Evolutionary conservation across 1,139 yeast genomes (phyloP).

Genomic region (Barnettozyma hawaiiensis): DNA sequence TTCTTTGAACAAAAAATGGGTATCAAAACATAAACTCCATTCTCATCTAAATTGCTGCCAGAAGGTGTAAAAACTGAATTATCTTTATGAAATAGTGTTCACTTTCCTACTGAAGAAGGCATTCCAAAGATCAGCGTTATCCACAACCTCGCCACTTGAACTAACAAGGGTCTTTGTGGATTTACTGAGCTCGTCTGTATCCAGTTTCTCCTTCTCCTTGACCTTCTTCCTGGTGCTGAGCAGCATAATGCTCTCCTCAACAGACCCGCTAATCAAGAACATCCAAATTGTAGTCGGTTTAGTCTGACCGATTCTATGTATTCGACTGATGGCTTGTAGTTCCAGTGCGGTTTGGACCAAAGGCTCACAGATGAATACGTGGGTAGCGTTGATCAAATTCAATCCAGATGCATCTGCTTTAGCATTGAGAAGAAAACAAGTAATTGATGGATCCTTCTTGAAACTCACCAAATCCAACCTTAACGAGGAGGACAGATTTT

Average conservation of each 20-base stretch:
- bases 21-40: too few relatives aligned
- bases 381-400: slow-evolving; percentile 85
- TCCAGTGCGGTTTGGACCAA: slow-evolving; percentile 84
- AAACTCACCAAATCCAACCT: slow-evolving; percentile 53
- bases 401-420: slow-evolving; percentile 86
- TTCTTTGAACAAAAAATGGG: too few relatives aligned
- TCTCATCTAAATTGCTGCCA: too few relatives aligned
- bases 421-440: slow-evolving; percentile 81
- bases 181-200: slow-evolving; percentile 37
- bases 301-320: slow-evolving; percentile 88
- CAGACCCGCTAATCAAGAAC: slow-evolving; percentile 76
- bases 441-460: slow-evolving; percentile 57
- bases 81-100: neutral
- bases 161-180: slow-evolving; percentile 36
- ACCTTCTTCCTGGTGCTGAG: slow-evolving; percentile 20
- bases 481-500: slow-evolving; percentile 19
- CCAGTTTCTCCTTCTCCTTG: slow-evolving; percentile 27
- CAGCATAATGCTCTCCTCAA: slow-evolving; percentile 77
- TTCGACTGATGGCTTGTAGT: slow-evolving; percentile 84
- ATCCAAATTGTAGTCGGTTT: slow-evolving; percentile 83
- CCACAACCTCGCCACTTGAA: slow-evolving; percentile 50
- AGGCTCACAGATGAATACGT: slow-evolving; percentile 87
- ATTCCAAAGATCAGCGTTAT: slow-evolving; percentile 53
- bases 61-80: too few relatives aligned
- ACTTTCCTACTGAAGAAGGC: slow-evolving; percentile 39